phyloP scores from a whole-genome alignment of 768 basidiomycete genomes.

The Pleurotus tuber-regium region DNA sequence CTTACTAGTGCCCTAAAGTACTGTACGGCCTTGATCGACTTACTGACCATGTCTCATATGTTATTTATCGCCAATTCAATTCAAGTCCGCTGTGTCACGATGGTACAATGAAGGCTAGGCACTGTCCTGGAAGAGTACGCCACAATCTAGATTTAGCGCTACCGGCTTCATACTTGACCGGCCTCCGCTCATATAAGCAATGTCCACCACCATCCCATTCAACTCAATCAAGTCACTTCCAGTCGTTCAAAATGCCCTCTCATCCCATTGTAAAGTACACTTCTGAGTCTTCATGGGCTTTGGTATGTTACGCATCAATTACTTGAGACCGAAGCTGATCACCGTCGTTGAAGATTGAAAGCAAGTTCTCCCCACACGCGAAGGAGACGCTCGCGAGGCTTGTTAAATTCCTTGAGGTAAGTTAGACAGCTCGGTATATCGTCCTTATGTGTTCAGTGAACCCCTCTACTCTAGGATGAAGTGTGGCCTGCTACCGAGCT shows the following conservation, averaged over 20 bases:
- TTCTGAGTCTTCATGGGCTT: slow-evolving; percentile 83
- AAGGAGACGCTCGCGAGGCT: slow-evolving; percentile 86
- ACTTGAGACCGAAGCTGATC: too few species aligned
- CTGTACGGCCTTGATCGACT: too few species aligned
- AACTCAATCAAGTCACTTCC: too few species aligned
- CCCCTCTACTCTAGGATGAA: slow-evolving; percentile 62
- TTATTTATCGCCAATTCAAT: not conserved
- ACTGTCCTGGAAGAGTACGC: not conserved
- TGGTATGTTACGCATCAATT: slow-evolving; percentile 66
- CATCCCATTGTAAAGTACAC: slow-evolving; percentile 79
- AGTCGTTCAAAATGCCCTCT: slow-evolving; percentile 46
- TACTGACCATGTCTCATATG: too few species aligned
- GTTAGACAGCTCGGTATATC: slow-evolving; percentile 17
- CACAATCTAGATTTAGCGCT: slow-evolving; percentile 3
- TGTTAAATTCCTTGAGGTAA: slow-evolving; percentile 80
- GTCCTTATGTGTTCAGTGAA: not conserved
- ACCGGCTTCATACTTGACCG: slow-evolving; percentile 2
- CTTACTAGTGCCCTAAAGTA: slow-evolving; percentile 11
- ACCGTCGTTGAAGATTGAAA: slow-evolving; percentile 70
- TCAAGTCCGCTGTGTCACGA: not conserved
- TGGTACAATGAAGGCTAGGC: too few species aligned
- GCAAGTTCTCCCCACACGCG: slow-evolving; percentile 89
- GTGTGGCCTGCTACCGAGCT: slow-evolving; percentile 76
- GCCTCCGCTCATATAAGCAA: not conserved
- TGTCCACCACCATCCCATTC: too few species aligned